Conservation (phyloP, 371 early-diverging fungal genomes). For the Nematocida ausubeli region DNA sequence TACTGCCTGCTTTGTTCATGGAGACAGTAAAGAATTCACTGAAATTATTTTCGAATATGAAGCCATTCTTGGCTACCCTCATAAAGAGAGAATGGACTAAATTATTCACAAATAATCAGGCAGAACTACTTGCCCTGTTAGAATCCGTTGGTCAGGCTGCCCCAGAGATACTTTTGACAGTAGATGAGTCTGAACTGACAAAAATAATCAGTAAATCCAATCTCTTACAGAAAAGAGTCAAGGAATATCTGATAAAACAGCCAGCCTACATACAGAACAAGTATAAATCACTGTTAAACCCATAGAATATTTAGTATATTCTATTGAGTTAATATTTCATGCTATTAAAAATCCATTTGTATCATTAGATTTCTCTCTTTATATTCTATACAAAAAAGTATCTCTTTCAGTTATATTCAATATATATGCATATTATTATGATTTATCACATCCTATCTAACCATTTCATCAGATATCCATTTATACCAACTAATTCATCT, state of each 20-base stretch:
- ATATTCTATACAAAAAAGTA: too few relatives aligned
- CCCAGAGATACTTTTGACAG: constrained; percentile 18
- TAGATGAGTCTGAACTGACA: neutral
- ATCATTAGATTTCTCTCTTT: too few relatives aligned
- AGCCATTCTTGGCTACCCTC: constrained; percentile 14
- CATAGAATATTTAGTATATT: too few relatives aligned
- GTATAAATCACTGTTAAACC: neutral
- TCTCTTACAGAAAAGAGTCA: neutral
- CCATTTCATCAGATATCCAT: too few relatives aligned
- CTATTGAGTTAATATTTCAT: too few relatives aligned
- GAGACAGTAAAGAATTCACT: neutral
- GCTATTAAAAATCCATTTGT: too few relatives aligned
- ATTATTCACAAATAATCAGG: neutral
- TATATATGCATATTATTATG: too few relatives aligned
- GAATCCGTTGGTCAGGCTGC: neutral
- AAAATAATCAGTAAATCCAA: neutral
- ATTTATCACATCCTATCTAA: too few relatives aligned
- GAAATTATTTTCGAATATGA: constrained; percentile 31
- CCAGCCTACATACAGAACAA: constrained; percentile 35
- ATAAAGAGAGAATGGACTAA: constrained; percentile 4
- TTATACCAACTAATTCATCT: too few relatives aligned
- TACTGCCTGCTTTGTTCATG: neutral
- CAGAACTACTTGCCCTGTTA: neutral
- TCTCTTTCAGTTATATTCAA: too few relatives aligned
- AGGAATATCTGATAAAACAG: constrained; percentile 32